A percentile compares a stretch with the other conserved stretches of the same genome.
These are phyloP conservation scores for Termitomyces sp. DNA, from an alignment of 768 basidiomycete genomes.

Conservation along the genomic window DNA sequence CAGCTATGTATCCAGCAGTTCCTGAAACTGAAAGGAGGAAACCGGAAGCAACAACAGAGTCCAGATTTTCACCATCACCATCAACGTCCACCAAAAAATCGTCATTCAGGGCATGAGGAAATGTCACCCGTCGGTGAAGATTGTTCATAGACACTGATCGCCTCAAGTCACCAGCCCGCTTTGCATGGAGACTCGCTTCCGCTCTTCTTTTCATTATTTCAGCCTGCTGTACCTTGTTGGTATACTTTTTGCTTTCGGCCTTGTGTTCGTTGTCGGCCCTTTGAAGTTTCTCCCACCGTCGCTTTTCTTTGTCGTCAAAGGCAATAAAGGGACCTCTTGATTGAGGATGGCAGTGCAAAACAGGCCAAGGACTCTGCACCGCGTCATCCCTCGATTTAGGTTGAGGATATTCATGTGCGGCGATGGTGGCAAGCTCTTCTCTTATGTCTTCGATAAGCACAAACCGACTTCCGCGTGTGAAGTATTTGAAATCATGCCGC, in stretches of 20 bases:
- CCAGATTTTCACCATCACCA: conserved; percentile 37
- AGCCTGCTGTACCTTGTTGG: conserved; percentile 24
- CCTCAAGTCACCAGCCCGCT: conserved; percentile 50
- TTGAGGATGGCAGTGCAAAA: conserved; percentile 71
- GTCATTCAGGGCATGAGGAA: conserved; percentile 18
- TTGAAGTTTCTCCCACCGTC: conserved; percentile 57
- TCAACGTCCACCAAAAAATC: conserved; percentile 31
- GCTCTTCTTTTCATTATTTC: conserved; percentile 33
- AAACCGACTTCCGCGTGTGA: conserved; percentile 67
- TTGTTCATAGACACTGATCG: conserved; percentile 74
- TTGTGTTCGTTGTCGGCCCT: conserved; percentile 41
- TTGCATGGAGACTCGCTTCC: conserved; percentile 25
- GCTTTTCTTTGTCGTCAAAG: conserved; percentile 70
- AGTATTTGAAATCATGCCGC: conserved; percentile 86
- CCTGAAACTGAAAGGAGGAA: conserved; percentile 62
- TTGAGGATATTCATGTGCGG: conserved; percentile 73
- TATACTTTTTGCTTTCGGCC: conserved; percentile 28
- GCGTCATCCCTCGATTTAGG: conserved; percentile 45
- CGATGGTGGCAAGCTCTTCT: conserved; percentile 79
- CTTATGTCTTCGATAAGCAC: conserved; percentile 89
- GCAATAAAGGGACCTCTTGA: conserved; percentile 70
- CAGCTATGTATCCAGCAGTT: conserved; percentile 64
- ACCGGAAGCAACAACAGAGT: conserved; percentile 65
- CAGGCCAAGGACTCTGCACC: conserved; percentile 68
- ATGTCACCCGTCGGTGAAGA: conserved; percentile 49